Evolutionary conservation across 768 basidiomycete genomes (phyloP), one percentile per base, ranked within the genome.

Genomic region (Lactarius indigo): DNA sequence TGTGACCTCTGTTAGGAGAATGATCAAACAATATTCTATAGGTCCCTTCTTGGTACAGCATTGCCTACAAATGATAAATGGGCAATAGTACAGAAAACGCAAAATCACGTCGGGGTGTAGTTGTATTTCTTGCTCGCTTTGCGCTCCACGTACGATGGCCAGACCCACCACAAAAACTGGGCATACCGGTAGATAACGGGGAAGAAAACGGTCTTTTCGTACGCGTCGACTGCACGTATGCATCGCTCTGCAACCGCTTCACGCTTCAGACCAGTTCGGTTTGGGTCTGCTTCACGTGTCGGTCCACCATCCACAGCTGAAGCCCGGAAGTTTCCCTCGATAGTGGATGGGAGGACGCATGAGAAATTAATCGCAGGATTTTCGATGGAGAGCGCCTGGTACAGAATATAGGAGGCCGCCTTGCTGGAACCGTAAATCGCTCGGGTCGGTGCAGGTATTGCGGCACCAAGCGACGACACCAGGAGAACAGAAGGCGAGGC

Each of bases 391-490:
- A 94, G 85, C 0, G 89, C 81, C 75, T 91, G 90, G 75, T 87
- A 94, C 64, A 95, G 85, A 6, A 88, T 69, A 33, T 92, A 83
- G 1, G 90, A 86, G 0, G 94, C 90, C 2, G 89, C 81, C 75
- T 98, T 97, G 12, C 90, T 91, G 3, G 93, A 86, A 0, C 84
- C 86, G 74, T 98, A 98, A 41, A 98, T 78, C 1, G 91, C 79
- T 8, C 95, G 88, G 1, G 91, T 94, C 1, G 95, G 95, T 0
- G 94, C 86, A 2, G 95, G 91, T 41, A 95, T 87, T 7, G 89
- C 79, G 2, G 92, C 86, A 2, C 89, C 95, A 3, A 89, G 79
- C 33, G 88, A 90, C 9, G 92, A 92, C 41, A 97, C 74, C 50
- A 96, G 85, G 31, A 93, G 84, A 42, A 96, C 80, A 0, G 91